Conservation (phyloP, 2,329 filamentous ascomycete genomes). For the Pseudopithomyces chartarum region DNA sequence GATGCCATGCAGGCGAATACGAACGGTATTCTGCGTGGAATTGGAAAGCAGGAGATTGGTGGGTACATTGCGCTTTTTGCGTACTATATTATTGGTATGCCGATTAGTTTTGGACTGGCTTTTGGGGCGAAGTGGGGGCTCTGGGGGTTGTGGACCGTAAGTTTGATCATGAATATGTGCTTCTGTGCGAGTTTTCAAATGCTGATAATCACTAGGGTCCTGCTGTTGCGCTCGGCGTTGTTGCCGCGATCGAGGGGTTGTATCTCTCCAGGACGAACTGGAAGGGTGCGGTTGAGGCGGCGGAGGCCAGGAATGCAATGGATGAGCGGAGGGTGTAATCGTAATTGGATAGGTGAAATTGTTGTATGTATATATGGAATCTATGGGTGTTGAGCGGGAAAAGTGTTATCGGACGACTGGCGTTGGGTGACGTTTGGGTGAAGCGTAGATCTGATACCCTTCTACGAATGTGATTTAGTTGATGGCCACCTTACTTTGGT, state of each 20-base stretch:
- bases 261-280: conserved; percentile 63
- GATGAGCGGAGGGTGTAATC: conserved; percentile 1
- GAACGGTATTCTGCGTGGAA: conserved; percentile 82
- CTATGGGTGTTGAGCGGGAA: background rate
- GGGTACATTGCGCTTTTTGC: conserved; percentile 85
- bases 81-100: conserved; percentile 86
- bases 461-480: background rate
- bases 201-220: conserved; percentile 44
- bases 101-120: conserved; percentile 76
- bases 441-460: background rate
- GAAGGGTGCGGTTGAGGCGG: conserved; percentile 65
- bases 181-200: background rate
- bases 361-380: background rate
- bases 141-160: conserved; percentile 73
- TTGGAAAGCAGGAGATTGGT: conserved; percentile 87
- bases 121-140: conserved; percentile 81
- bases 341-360: background rate
- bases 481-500: too few relatives aligned
- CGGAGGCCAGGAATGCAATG: conserved; percentile 58
- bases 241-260: conserved; percentile 59
- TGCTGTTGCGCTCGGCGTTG: conserved; percentile 68
- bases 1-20: conserved; percentile 80
- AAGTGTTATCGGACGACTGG: background rate
- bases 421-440: background rate
- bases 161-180: conserved; percentile 7